phyloP scores from a whole-genome alignment of 2,329 filamentous ascomycete species.

The Sphaerulina musiva region DNA sequence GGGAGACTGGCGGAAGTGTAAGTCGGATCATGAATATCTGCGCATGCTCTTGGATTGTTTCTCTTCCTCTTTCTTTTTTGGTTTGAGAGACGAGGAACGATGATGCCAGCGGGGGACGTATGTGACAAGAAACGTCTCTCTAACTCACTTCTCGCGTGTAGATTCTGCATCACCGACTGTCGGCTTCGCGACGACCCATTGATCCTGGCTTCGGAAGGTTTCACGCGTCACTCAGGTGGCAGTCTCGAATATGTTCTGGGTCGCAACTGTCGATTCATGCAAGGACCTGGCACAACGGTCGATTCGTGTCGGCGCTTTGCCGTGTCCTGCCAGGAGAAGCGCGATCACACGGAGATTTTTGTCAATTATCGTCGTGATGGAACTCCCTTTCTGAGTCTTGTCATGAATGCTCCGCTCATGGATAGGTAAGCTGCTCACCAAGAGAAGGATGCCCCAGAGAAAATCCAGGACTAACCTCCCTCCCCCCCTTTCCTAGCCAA shows the following conservation, averaged over 20 bases:
- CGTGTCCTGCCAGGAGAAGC: slow-evolving; percentile 48
- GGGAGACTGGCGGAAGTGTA: slow-evolving; percentile 65
- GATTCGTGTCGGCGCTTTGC: slow-evolving; percentile 18
- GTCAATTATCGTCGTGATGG: slow-evolving; percentile 68
- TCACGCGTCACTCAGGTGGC: slow-evolving; percentile 67
- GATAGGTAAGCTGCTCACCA: slow-evolving; percentile 35
- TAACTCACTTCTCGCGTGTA: neutral
- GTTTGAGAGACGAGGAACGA: too few species aligned
- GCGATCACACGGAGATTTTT: slow-evolving; percentile 66
- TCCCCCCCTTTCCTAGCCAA: too few species aligned
- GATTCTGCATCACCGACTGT: slow-evolving; percentile 67
- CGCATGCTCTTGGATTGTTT: neutral
- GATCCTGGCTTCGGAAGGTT: slow-evolving; percentile 70
- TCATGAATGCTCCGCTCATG: slow-evolving; percentile 45
- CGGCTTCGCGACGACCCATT: slow-evolving; percentile 67
- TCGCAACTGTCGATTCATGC: slow-evolving; percentile 70
- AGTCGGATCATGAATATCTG: neutral
- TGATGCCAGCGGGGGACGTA: too few species aligned
- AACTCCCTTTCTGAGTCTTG: slow-evolving; percentile 67
- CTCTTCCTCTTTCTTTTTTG: too few species aligned
- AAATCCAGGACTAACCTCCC: neutral
- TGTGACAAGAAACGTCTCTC: too few species aligned
- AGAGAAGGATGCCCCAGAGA: neutral
- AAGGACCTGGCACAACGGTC: slow-evolving; percentile 58
- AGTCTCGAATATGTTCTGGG: slow-evolving; percentile 66